phyloP scores from a whole-genome alignment of 352 stramenopile genomes.

The Lagenidium giganteum region DNA sequence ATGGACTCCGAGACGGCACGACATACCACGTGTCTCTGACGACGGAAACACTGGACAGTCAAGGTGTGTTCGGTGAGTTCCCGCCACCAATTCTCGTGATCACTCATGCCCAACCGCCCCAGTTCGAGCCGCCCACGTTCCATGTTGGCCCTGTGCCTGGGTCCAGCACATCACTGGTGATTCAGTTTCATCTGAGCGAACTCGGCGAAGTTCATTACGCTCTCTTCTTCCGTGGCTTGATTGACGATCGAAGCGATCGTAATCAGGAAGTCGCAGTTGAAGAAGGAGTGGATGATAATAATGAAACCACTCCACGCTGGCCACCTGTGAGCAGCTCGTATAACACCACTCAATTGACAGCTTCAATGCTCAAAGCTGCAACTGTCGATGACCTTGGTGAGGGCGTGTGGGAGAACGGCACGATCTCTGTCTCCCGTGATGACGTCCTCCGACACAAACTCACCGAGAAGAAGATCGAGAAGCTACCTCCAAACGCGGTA shows the following conservation, averaged over 20 bases:
- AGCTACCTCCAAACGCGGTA: constrained; percentile 51
- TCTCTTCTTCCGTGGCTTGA: constrained; percentile 59
- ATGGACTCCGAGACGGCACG: constrained; percentile 27
- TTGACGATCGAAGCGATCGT: constrained; percentile 23
- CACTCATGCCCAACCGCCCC: constrained; percentile 42
- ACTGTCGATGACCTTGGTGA: constrained; percentile 42
- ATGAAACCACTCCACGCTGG: constrained; percentile 19
- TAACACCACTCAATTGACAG: constrained; percentile 33
- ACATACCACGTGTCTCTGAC: constrained; percentile 79
- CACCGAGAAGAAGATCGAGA: constrained; percentile 52
- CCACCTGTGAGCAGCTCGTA: constrained; percentile 43
- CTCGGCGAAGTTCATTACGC: constrained; percentile 76
- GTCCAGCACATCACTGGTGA: constrained; percentile 40
- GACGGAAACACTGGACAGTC: constrained; percentile 53
- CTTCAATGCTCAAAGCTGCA: constrained; percentile 44
- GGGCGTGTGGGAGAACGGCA: constrained; percentile 73
- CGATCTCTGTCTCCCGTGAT: constrained; percentile 64
- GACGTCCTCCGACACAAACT: constrained; percentile 46
- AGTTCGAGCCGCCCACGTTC: constrained; percentile 27
- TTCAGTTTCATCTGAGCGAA: constrained; percentile 46
- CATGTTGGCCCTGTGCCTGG: constrained; percentile 25
- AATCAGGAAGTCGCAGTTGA: background rate
- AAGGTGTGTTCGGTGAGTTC: constrained; percentile 70
- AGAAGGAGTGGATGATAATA: background rate
- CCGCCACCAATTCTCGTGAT: constrained; percentile 65